A percentile compares a stretch with the other conserved stretches of the same genome.
Evolutionary conservation across 2,329 filamentous ascomycete genomes (phyloP).

Genomic region (Pseudogymnoascus sp.): DNA sequence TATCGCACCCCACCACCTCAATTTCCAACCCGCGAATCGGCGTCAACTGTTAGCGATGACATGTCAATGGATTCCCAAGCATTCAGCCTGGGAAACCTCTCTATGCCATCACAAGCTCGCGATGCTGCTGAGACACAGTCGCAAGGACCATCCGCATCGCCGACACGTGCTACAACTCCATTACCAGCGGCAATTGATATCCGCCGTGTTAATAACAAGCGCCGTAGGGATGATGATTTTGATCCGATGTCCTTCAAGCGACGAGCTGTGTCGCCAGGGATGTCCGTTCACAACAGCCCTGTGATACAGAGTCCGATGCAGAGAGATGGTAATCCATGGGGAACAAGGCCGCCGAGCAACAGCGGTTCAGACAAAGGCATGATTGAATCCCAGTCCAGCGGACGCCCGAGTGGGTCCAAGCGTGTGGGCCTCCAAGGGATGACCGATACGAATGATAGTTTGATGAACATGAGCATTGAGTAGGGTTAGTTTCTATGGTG

Average conservation of each 20-base stretch:
- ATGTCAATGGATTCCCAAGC: conserved; percentile 64
- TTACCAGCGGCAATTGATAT: conserved; percentile 61
- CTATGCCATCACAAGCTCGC: conserved; percentile 9
- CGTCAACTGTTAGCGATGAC: conserved; percentile 60
- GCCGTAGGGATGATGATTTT: conserved; percentile 85
- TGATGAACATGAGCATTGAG: conserved; percentile 97
- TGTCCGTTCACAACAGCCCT: conserved; percentile 86
- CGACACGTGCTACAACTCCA: conserved; percentile 27
- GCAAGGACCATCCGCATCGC: conserved; percentile 22
- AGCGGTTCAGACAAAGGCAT: conserved; percentile 43
- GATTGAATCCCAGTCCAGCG: conserved; percentile 36
- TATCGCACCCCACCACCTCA: conserved; percentile 46
- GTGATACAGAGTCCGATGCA: conserved; percentile 78
- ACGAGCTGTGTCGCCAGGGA: conserved; percentile 81
- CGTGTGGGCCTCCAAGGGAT: conserved; percentile 83
- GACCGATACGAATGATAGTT: conserved; percentile 87
- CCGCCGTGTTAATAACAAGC: conserved; percentile 70
- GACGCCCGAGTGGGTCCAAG: conserved; percentile 23
- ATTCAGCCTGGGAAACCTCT: conserved; percentile 15
- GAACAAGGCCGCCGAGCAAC: conserved; percentile 60
- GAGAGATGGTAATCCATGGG: conserved; percentile 63
- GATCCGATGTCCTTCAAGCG: conserved; percentile 85
- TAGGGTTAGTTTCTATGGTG: conserved; percentile 31
- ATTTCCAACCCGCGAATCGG: conserved; percentile 51
- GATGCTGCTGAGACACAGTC: conserved; percentile 10